Percentiles rank a stretch among this genome's conserved stretches.
phyloP scores from a whole-genome alignment of 108 stramenopile genomes.

The Schizochytrium sp. region DNA sequence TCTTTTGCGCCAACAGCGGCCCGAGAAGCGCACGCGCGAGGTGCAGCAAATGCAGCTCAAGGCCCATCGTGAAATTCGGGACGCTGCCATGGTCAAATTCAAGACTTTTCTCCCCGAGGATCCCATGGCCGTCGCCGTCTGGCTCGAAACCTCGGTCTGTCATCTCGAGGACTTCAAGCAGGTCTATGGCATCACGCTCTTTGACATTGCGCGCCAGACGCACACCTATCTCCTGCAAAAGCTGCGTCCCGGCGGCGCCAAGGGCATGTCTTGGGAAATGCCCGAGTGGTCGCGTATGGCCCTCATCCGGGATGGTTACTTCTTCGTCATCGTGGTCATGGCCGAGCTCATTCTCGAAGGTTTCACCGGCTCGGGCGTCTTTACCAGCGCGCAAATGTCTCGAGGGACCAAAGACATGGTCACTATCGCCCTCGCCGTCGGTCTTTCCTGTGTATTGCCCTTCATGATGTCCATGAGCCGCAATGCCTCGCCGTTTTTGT shows the following conservation, averaged over 20 bases:
- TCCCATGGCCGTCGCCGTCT: constrained; percentile 15
- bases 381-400: neutral
- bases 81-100: neutral
- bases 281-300: neutral
- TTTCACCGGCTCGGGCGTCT: neutral
- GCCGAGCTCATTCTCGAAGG: constrained; percentile 4
- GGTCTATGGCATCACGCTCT: neutral
- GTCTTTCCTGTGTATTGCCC: neutral
- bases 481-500: neutral
- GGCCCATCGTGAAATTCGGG: neutral
- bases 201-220: neutral
- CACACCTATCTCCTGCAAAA: neutral
- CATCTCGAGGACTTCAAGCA: neutral
- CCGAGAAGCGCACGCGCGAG: neutral
- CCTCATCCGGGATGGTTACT: neutral
- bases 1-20: neutral
- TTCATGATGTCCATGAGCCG: constrained; percentile 20
- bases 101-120: neutral
- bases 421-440: neutral
- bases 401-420: neutral
- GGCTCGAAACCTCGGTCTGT: neutral
- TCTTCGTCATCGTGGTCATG: constrained; percentile 13
- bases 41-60: neutral
- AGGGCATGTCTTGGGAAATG: neutral
- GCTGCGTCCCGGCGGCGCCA: neutral